Evolutionary conservation across 768 basidiomycete genomes (phyloP), one percentile per base, ranked within the genome.

Genomic region (Phlegmacium glaucopus): DNA sequence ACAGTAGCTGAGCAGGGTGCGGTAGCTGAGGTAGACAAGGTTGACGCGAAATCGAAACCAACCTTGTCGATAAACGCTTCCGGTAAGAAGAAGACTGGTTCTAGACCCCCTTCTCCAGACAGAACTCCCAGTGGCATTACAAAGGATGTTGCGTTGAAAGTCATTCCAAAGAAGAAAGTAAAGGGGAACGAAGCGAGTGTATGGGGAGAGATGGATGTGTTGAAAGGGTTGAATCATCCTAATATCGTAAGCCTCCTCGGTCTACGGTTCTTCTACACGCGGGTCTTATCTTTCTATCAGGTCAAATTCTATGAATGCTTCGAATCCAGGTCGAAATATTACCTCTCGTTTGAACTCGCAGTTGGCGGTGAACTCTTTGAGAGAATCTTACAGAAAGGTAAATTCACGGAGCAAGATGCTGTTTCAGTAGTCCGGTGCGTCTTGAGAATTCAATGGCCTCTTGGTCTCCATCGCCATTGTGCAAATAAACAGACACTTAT

Each of bases 281-380:
- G 9, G 44, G 34, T 41, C 26, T 17, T 16, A 16, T 13, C 13
- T 26, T 17, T 10, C 12, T 13, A 32, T 17, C 59, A 93, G 91
- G 91, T 96, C 47, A 95, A 94, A 62, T 93, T 96, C 60, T 94
- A 87, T 64, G 94, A 96, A 64, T 92, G 88, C 83, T 98, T 98
- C 63, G 96, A 98, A 61, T 92, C 89, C 8, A 75, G 93, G 53
- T 78, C 85, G 12, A 97, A 96, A 69, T 97, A 92, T 65, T 98
- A 94, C 61, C 81, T 98, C n/a, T 79, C 88, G 0, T 96, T 96
- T 59, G 92, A 97, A 65, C 85, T 98, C 8, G 95, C 94, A 0
- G 77, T 82, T 1, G 95, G 96, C 5, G 96, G 96, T 26, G 96
- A 98, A 61, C 78, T 98, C 2, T 99, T 99, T 61, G 88, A 93